Percentiles rank a stretch among this genome's conserved stretches.
Evolutionary conservation across 78 protist species (phyloP).

Genomic region (Trichosphaerium sp.): DNA sequence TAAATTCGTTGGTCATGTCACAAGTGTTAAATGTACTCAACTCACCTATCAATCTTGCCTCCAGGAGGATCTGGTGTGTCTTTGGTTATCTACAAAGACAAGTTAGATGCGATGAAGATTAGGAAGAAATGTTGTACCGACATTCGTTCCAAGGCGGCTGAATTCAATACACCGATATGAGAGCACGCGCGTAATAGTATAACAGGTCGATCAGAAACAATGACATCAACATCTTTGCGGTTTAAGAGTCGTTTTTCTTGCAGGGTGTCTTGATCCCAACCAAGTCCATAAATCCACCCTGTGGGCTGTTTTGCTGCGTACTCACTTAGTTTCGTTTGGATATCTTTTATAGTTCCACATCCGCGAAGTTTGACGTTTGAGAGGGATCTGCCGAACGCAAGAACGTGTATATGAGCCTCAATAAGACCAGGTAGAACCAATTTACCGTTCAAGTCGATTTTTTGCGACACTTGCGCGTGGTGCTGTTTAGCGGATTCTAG

Average conservation of each 20-base stretch:
- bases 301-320: not conserved
- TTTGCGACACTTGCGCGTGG: no score
- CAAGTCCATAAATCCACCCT: not conserved
- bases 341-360: not conserved
- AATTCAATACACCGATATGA: not conserved
- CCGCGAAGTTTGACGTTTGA: not conserved
- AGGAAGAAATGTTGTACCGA: no score
- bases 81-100: no score
- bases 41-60: no score
- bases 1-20: no score
- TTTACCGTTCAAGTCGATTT: not conserved
- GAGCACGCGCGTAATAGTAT: not conserved
- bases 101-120: no score
- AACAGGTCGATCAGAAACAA: not conserved
- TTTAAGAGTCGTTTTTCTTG: not conserved
- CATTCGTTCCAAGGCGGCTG: not conserved
- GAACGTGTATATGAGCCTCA: not conserved
- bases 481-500: no score
- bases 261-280: not conserved
- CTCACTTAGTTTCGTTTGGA: not conserved
- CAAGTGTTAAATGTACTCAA: no score
- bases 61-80: no score
- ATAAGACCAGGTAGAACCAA: not conserved
- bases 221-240: not conserved
- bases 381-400: not conserved